Percentiles rank a stretch among this genome's conserved stretches.
phyloP scores from a whole-genome alignment of 2,329 filamentous ascomycete species.

The Emericellopsis atlantica region DNA sequence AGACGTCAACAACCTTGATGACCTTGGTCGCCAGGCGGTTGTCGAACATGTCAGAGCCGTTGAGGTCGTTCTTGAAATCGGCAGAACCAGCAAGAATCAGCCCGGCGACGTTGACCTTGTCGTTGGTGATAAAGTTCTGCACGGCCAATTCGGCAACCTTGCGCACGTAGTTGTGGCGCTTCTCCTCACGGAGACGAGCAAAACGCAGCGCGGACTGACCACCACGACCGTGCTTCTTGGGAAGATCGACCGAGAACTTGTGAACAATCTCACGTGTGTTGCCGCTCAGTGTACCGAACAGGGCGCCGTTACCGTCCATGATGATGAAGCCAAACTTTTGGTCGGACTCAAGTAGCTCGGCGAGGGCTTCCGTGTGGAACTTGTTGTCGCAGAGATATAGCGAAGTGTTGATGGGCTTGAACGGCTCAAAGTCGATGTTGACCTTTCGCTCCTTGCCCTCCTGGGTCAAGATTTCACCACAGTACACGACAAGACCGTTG shows the following conservation, averaged over 20 bases:
- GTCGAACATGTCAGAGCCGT: conserved; percentile 96
- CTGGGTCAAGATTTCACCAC: conserved; percentile 97
- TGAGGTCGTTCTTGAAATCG: conserved; percentile 99
- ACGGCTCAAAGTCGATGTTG: conserved; percentile 99
- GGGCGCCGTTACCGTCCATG: conserved; percentile 97
- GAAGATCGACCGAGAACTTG: conserved; percentile 96
- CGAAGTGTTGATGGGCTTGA: conserved; percentile 99
- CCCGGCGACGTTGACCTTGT: conserved; percentile 96
- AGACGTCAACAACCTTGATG: conserved; percentile 98
- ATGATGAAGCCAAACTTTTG: conserved; percentile 99
- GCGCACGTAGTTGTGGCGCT: conserved; percentile 98
- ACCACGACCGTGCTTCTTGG: conserved; percentile 99
- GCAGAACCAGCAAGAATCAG: conserved; percentile 92
- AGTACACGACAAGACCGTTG: conserved; percentile 96
- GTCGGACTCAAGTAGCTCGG: conserved; percentile 94
- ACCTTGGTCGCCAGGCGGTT: conserved; percentile 84
- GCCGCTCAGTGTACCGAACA: conserved; percentile 92
- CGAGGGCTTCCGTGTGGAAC: conserved; percentile 95
- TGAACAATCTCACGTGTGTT: conserved; percentile 95
- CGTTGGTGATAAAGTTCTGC: conserved; percentile 96
- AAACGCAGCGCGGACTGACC: conserved; percentile 99
- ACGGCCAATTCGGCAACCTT: conserved; percentile 97
- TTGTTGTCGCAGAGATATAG: conserved; percentile 99
- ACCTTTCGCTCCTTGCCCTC: conserved; percentile 99
- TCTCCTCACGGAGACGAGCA: conserved; percentile 96